A percentile compares a stretch with the other conserved stretches of the same genome.
phyloP scores from a whole-genome alignment of 192 early-diverging fungal species.

The Podila horticola region DNA sequence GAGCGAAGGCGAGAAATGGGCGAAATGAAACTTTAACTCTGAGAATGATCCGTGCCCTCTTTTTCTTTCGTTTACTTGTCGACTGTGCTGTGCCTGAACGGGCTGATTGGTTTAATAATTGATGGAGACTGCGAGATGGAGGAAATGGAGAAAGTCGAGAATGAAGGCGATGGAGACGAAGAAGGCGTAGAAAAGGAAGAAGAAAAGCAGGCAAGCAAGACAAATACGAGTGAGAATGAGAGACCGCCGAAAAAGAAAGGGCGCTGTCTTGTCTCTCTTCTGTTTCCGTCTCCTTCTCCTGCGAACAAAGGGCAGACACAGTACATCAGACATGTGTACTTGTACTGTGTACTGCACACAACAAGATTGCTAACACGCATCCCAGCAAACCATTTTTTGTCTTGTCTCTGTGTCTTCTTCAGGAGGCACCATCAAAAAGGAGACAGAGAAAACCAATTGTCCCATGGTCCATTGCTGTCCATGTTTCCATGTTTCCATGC shows the following conservation, averaged over 20 bases:
- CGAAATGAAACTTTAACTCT: neutral
- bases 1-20: neutral
- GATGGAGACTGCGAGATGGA: neutral
- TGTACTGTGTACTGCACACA: neutral
- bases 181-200: constrained; percentile 3
- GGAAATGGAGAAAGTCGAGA: neutral
- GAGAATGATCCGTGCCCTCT: neutral
- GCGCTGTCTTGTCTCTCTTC: neutral
- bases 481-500: neutral
- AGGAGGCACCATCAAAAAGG: neutral
- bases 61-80: neutral
- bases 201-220: neutral
- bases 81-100: neutral
- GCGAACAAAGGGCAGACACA: no score
- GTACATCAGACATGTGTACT: no score
- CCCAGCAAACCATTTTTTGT: neutral
- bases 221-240: neutral
- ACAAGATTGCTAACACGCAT: neutral
- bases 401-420: neutral
- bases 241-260: neutral
- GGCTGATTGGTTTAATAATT: neutral
- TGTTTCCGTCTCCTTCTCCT: no score
- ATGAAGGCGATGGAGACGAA: neutral
- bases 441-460: no score
- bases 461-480: no score